Base-by-base conservation (phyloP, 1,139 yeast species). In the Candida sanyaensis region DNA sequence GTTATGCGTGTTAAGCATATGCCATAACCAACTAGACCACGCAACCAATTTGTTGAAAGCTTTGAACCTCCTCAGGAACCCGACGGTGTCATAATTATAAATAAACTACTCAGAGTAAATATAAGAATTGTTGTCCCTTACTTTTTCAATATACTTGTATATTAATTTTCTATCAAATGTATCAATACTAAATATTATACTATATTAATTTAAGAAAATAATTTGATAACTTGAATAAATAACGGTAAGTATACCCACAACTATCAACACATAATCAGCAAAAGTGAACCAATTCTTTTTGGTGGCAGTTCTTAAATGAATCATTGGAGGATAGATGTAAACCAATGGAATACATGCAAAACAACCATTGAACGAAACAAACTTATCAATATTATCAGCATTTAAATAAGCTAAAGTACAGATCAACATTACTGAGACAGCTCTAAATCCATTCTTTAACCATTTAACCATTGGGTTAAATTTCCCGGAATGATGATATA, bases 21-120 rank as follows among this genome's bases (percentile, higher is more conserved):
- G 96, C 95, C 96, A 88, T 89, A 81, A 89, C 96, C 96, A 74
- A 88, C 96, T 89, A 89, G 96, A 89, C 96, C 96, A 89, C 90
- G 68, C 61, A 71, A 71, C 77, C 77, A 51, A 29, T 21, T 34
- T 34, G 38, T 21, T 34, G 27, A 10, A 23, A 10, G 3, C 4
- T 21, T 3, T 31, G 9, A 13, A 17, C 11, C 6, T 17, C 17
- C 21, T 7, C 5, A 33, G 8, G 17, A 33, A 33, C 24, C 28
- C 28, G 28, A 26, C 5, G 6, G 4, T 8, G 28, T 26, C 5
- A 26, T 26, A 26, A 6, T 26, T 6, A 5, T 26, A 8, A 26
- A 26, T 6, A 26, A 6, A 26, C 28, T 6, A 3, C 21, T 17
- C 28, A 26, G 28, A 8, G 9, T 6, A 17, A 9, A 17, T 17